These are phyloP conservation scores for Lasiodiplodia gonubiensis DNA, from an alignment of 2,329 filamentous ascomycete species.

Conservation along the genomic window DNA sequence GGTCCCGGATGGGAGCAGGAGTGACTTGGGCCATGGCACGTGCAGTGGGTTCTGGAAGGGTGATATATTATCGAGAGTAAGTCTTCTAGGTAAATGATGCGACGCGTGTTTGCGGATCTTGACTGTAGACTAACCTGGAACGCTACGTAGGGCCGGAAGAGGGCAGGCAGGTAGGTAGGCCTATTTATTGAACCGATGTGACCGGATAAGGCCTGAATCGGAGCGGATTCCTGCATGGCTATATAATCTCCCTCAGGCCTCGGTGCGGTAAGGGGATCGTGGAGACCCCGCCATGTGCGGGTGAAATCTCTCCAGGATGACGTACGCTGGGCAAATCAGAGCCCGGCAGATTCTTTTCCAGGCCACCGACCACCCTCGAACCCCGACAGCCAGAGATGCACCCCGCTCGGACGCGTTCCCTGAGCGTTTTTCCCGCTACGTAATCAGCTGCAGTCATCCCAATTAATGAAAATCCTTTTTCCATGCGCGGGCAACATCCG, in stretches of 20 bases:
- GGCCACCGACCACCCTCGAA: not conserved
- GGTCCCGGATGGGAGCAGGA: slow-evolving; percentile 38
- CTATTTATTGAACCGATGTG: not conserved
- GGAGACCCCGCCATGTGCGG: slow-evolving; percentile 15
- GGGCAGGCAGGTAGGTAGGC: not conserved
- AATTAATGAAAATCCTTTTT: slow-evolving; percentile 20
- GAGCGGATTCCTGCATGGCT: not conserved
- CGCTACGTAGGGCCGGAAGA: too few relatives aligned
- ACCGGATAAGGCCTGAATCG: slow-evolving; percentile 1
- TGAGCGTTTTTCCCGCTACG: not conserved
- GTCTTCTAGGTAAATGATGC: too few relatives aligned
- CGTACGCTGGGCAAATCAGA: slow-evolving; percentile 19
- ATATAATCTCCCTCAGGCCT: slow-evolving; percentile 2
- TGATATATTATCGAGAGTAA: too few relatives aligned
- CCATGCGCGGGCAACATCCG: slow-evolving; percentile 13
- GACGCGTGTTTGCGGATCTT: not conserved
- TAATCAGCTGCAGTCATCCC: not conserved
- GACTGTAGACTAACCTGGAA: not conserved
- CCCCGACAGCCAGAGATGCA: not conserved
- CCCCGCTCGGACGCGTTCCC: not conserved
- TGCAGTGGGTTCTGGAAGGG: not conserved
- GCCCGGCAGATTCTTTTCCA: slow-evolving; percentile 20
- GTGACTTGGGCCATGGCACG: not conserved
- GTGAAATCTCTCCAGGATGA: slow-evolving; percentile 21
- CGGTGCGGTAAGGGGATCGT: slow-evolving; percentile 4